Evolutionary conservation across 257 asterid genomes (phyloP).

Genomic region (Marsdenia floribunda): DNA sequence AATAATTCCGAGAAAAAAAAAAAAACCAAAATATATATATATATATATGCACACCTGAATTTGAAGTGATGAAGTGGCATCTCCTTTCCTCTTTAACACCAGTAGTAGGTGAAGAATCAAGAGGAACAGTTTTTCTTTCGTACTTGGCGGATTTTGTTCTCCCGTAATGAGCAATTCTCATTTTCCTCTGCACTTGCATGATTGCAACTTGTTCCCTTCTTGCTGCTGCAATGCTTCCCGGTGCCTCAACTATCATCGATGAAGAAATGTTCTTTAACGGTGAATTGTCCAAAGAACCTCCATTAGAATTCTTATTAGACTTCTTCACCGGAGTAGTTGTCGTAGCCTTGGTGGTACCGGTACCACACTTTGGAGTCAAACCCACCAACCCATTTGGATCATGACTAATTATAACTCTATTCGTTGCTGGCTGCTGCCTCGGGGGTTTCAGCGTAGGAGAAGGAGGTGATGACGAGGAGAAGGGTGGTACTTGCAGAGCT

Average conservation of each 20-base stretch:
- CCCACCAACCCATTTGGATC: conserved; percentile 24
- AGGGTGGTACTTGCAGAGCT: conserved; percentile 10
- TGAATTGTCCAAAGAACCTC: conserved; percentile 10
- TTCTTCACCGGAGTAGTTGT: conserved; percentile 20
- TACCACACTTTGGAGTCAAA: conserved; percentile 17
- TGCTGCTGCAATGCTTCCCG: conserved; percentile 81
- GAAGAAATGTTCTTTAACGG: conserved; percentile 31
- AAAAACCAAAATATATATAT: too few species aligned
- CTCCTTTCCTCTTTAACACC: conserved; percentile 34
- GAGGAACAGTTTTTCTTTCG: conserved; percentile 25
- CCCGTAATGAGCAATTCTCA: conserved; percentile 76
- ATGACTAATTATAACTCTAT: conserved; percentile 17
- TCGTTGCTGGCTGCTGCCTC: conserved; percentile 28
- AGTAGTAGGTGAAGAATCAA: conserved; percentile 18
- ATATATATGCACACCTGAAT: conserved; percentile 44
- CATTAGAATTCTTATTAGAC: conserved; percentile 22
- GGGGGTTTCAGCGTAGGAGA: conserved; percentile 47
- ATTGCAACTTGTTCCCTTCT: conserved; percentile 65
- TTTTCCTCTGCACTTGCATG: conserved; percentile 61
- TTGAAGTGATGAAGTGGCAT: conserved; percentile 73
- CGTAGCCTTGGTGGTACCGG: not conserved
- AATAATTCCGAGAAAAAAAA: too few species aligned
- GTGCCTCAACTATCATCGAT: conserved; percentile 38
- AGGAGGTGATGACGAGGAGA: not conserved
- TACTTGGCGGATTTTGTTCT: conserved; percentile 44